phyloP scores from a whole-genome alignment of 2,329 filamentous ascomycete genomes.

The Penicillium sp. region DNA sequence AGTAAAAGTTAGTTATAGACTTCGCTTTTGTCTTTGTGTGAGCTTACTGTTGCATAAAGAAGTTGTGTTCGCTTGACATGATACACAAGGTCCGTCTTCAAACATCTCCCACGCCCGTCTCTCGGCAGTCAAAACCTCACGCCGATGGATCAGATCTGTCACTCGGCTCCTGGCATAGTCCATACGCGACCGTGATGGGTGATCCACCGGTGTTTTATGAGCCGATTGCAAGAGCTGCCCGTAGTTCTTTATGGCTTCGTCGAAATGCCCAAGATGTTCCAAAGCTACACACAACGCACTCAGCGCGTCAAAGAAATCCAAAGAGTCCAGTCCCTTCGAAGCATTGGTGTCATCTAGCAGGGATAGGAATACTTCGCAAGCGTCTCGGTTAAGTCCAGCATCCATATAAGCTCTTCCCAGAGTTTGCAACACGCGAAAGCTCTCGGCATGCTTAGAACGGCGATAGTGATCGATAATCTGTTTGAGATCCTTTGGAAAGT shows the following conservation, averaged over 20 bases:
- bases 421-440: slow-evolving; percentile 25
- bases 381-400: slow-evolving; percentile 26
- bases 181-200: slow-evolving; percentile 24
- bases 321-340: slow-evolving; percentile 22
- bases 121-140: slow-evolving; percentile 23
- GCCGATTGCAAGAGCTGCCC: slow-evolving; percentile 26
- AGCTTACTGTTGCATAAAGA: slow-evolving; percentile 26
- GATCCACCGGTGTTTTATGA: slow-evolving; percentile 20
- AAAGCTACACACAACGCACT: slow-evolving; percentile 27
- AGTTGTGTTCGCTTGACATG: slow-evolving; percentile 20
- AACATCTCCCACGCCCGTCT: slow-evolving; percentile 24
- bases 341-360: slow-evolving; percentile 26
- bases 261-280: slow-evolving; percentile 26
- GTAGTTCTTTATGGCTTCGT: slow-evolving; percentile 28
- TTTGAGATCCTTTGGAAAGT: slow-evolving; percentile 26
- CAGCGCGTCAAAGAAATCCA: slow-evolving; percentile 27
- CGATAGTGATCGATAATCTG: slow-evolving; percentile 26
- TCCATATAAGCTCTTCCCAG: slow-evolving; percentile 27
- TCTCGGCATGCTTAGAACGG: slow-evolving; percentile 20
- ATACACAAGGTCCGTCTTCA: slow-evolving; percentile 21
- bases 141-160: slow-evolving; percentile 23
- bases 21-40: not conserved
- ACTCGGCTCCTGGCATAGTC: slow-evolving; percentile 26
- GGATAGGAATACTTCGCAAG: slow-evolving; percentile 23
- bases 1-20: not conserved